These are phyloP conservation scores for Terfezia claveryi DNA, from an alignment of 495 filamentous ascomycete genomes.

Conservation along the genomic window DNA sequence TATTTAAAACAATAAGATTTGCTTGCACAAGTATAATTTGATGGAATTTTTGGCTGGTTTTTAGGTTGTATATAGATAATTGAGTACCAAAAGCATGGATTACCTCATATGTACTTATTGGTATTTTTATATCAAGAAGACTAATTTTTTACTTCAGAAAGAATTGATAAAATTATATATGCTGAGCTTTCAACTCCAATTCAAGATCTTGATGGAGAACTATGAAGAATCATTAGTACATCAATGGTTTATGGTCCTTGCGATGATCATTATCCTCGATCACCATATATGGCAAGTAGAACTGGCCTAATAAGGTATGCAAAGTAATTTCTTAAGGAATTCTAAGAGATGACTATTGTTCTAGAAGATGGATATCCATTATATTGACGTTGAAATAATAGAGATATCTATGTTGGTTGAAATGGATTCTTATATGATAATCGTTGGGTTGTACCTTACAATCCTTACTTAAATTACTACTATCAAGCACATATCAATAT, in stretches of 20 bases:
- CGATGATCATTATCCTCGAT: neutral
- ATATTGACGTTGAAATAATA: neutral
- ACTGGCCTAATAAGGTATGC: neutral
- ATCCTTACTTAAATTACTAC: conserved; percentile 4
- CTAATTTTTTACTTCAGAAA: neutral
- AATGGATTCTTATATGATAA: neutral
- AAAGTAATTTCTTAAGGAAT: neutral
- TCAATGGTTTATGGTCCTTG: neutral
- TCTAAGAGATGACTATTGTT: neutral
- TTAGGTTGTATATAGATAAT: conserved; percentile 4
- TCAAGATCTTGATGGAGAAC: neutral
- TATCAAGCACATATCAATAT: neutral
- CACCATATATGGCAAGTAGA: neutral
- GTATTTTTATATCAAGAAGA: neutral
- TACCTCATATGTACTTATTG: conserved; percentile 4
- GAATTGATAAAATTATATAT: conserved; percentile 1
- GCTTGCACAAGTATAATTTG: conserved; percentile 2
- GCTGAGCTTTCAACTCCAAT: neutral
- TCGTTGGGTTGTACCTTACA: conserved; percentile 6
- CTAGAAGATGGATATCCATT: neutral
- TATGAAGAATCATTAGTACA: neutral
- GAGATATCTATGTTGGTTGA: neutral
- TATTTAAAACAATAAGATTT: conserved; percentile 4
- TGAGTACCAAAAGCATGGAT: conserved; percentile 7
- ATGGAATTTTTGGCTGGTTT: conserved; percentile 4